These are phyloP conservation scores for Aspergillus carbonarius DNA, from an alignment of 2,329 filamentous ascomycete species.

Conservation along the genomic window DNA sequence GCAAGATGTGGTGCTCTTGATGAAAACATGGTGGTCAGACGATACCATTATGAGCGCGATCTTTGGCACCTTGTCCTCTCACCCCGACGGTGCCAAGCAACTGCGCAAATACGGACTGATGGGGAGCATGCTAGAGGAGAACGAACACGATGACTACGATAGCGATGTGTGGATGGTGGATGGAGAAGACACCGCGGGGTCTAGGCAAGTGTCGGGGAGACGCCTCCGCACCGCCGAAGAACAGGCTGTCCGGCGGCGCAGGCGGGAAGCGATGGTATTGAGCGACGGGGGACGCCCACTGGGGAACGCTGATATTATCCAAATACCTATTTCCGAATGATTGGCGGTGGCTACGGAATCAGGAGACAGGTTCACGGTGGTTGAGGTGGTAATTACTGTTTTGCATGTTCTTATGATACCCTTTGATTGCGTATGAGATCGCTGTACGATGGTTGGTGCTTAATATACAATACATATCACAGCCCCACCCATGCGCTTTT, in stretches of 20 bases:
- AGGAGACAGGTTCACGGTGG: background rate
- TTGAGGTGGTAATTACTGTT: background rate
- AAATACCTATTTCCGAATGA: conserved; percentile 48
- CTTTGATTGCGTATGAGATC: conserved; percentile 14
- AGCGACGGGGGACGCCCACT: conserved; percentile 80
- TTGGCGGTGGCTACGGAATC: conserved; percentile 19
- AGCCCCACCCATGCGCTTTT: conserved; percentile 77
- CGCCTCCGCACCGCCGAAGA: conserved; percentile 49
- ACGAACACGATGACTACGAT: conserved; percentile 54
- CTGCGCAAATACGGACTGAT: conserved; percentile 44
- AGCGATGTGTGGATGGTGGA: conserved; percentile 53
- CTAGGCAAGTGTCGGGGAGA: conserved; percentile 33
- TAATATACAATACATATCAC: conserved; percentile 23
- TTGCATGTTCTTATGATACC: conserved; percentile 31
- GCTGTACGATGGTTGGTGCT: background rate
- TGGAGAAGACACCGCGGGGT: conserved; percentile 53
- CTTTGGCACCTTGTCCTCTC: conserved; percentile 37
- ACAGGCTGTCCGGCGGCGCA: conserved; percentile 69
- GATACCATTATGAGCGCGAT: conserved; percentile 47
- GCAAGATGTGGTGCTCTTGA: conserved; percentile 41
- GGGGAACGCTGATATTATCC: conserved; percentile 74
- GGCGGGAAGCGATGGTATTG: conserved; percentile 86
- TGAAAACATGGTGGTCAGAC: conserved; percentile 44
- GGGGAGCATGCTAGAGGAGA: conserved; percentile 49
- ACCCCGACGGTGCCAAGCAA: conserved; percentile 42